Percentiles rank a stretch among this genome's conserved stretches.
Conservation (phyloP, 345 rosid genomes). For the Hibiscus syriacus region DNA sequence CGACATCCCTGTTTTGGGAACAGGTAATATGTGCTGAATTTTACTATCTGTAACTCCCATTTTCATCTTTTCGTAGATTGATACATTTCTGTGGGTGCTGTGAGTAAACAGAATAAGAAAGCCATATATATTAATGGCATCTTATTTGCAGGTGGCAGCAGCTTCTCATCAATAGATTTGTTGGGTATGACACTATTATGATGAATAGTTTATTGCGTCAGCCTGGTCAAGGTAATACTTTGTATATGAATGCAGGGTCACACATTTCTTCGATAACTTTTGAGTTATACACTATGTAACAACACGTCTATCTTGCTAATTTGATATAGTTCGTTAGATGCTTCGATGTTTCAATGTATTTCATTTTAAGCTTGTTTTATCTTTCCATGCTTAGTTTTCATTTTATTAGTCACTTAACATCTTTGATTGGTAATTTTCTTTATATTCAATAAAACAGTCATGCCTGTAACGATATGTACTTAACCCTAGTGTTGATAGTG, state of each 20-base stretch:
- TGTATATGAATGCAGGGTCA: neutral
- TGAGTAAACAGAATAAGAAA: neutral
- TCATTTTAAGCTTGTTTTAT: neutral
- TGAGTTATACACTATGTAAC: neutral
- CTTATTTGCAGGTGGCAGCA: constrained; percentile 88
- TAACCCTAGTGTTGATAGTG: neutral
- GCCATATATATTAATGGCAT: constrained; percentile 4
- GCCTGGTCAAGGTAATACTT: constrained; percentile 76
- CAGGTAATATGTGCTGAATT: constrained; percentile 45
- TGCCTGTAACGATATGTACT: neutral
- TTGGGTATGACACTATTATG: constrained; percentile 96
- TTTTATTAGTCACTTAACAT: neutral
- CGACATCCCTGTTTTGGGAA: constrained; percentile 94
- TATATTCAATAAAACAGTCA: neutral
- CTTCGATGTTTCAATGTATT: neutral
- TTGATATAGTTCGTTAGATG: neutral
- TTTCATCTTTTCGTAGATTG: neutral
- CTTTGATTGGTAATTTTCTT: neutral
- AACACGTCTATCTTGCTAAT: neutral
- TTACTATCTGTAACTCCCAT: neutral
- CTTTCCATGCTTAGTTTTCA: neutral
- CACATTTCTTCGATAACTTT: neutral
- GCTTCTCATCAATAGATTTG: constrained; percentile 90
- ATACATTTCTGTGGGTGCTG: neutral
- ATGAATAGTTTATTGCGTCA: constrained; percentile 86